Evolutionary conservation across 768 basidiomycete species (phyloP), one percentile per base, ranked within the genome.

Genomic region (Psilocybe azurescens): DNA sequence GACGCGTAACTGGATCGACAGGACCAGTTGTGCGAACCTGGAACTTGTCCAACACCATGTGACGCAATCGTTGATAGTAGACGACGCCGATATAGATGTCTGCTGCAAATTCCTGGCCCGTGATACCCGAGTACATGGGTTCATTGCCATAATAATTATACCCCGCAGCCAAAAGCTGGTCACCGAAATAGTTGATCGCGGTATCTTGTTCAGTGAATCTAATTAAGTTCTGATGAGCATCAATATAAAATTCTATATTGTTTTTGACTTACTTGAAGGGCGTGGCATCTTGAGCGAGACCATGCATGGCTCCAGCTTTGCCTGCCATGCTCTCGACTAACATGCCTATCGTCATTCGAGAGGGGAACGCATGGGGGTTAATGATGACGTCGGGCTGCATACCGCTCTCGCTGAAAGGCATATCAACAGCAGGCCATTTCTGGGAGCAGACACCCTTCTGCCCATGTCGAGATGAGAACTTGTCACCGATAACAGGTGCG

Each of bases 321-420:
- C 97, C 97, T 0, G 97, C 97, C 89, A 99, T 89, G 77, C 94
- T 97, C 82, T 99, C 97, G 60, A 99, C 95, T 73, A 99, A 89
- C 97, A 99, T 99, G 61, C 97, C 97, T 69, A 99, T 99, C 1
- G 97, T 99, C 97, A 99, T 99, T 68, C 97, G 93, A 82, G 90
- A 93, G 2, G 97, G 97, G 83, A 99, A 99, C 14, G 97, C 97
- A 74, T 99, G 97, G 38, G 97, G 97, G 77, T 99, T 99, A 81
- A 99, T 99, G 74, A 99, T 99, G 53, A 99, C 88, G 76, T 99
- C 97, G 1, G 97, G 97, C 75, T 98, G 97, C 85, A 99, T 95
- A 14, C 97, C 97, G 60, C 94, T 97, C 79, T 99, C 97, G 69
- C 89, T 90, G 83, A 99, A 99, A 13, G 97, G 97, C 97, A 99